Conservation (phyloP, 2,329 filamentous ascomycete species). For the Fusarium chlamydosporum region DNA sequence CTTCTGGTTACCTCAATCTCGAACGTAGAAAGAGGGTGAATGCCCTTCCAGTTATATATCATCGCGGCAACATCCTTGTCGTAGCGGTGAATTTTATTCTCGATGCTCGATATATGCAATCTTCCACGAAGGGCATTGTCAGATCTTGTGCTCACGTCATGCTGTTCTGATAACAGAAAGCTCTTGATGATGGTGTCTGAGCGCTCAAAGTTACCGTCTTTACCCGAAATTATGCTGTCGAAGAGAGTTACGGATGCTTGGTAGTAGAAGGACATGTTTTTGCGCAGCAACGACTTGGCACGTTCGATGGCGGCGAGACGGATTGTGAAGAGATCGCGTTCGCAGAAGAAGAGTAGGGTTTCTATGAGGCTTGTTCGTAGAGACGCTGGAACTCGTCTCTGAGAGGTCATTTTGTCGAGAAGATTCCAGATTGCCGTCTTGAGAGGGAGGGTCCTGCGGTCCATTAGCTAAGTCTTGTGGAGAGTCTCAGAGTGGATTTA, state of each 20-base stretch:
- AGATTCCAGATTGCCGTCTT: conserved; percentile 51
- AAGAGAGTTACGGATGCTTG: conserved; percentile 53
- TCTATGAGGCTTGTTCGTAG: conserved; percentile 48
- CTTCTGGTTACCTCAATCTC: conserved; percentile 55
- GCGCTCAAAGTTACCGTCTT: conserved; percentile 48
- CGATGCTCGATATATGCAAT: conserved; percentile 54
- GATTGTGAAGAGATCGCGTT: conserved; percentile 51
- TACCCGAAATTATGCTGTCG: conserved; percentile 52
- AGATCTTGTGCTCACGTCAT: conserved; percentile 33
- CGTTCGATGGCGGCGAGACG: conserved; percentile 47
- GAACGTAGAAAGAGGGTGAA: conserved; percentile 50
- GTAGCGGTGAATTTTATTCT: conserved; percentile 55
- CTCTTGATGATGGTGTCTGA: conserved; percentile 48
- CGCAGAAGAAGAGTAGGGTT: conserved; percentile 52
- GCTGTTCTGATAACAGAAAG: conserved; percentile 42
- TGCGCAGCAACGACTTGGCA: conserved; percentile 46
- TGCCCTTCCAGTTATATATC: conserved; percentile 53
- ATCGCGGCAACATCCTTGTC: conserved; percentile 50
- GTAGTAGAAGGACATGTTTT: conserved; percentile 53
- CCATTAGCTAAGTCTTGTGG: neutral
- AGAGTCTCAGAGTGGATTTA: conserved; percentile 1
- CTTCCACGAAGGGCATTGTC: conserved; percentile 53
- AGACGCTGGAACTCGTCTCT: conserved; percentile 30
- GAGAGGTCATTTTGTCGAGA: conserved; percentile 38
- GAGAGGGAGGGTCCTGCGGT: conserved; percentile 41